A percentile compares a stretch with the other conserved stretches of the same genome.
Evolutionary conservation across 2,329 filamentous ascomycete genomes (phyloP).

Genomic region (Xenoacremonium recifei): DNA sequence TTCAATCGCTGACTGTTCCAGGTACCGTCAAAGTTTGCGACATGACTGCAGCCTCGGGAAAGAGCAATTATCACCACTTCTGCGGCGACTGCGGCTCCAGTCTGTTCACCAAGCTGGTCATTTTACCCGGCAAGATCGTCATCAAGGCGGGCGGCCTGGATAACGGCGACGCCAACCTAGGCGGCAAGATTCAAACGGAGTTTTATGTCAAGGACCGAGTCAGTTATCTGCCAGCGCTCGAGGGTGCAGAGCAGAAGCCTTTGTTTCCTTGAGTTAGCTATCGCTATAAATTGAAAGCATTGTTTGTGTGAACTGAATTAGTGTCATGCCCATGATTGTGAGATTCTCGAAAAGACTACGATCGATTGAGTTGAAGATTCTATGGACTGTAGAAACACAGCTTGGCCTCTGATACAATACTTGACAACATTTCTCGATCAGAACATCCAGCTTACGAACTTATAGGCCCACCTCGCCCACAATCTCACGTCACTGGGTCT

Average conservation of each 20-base stretch:
- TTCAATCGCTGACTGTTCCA: slow-evolving; percentile 11
- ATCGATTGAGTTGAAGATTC: too few relatives aligned
- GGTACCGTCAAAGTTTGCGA: slow-evolving; percentile 49
- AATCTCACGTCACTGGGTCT: too few relatives aligned
- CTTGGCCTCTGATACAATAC: too few relatives aligned
- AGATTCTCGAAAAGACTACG: too few relatives aligned
- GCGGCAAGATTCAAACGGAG: slow-evolving; percentile 45
- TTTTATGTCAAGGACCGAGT: slow-evolving; percentile 52
- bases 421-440: too few relatives aligned
- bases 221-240: slow-evolving; percentile 38
- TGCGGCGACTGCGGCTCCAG: slow-evolving; percentile 50
- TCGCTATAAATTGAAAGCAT: background rate
- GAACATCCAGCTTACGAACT: too few relatives aligned
- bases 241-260: slow-evolving; percentile 48
- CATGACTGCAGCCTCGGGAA: slow-evolving; percentile 46
- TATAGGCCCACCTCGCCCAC: too few relatives aligned
- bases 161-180: slow-evolving; percentile 42
- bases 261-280: slow-evolving; percentile 16
- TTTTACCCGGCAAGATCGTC: slow-evolving; percentile 49
- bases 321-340: background rate
- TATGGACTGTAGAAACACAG: too few relatives aligned
- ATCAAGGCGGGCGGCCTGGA: slow-evolving; percentile 54
- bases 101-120: slow-evolving; percentile 50
- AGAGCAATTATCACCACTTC: slow-evolving; percentile 56
- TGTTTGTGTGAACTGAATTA: background rate